Evolutionary conservation across 768 basidiomycete species (phyloP).

Genomic region (Lactifluus piperatus): DNA sequence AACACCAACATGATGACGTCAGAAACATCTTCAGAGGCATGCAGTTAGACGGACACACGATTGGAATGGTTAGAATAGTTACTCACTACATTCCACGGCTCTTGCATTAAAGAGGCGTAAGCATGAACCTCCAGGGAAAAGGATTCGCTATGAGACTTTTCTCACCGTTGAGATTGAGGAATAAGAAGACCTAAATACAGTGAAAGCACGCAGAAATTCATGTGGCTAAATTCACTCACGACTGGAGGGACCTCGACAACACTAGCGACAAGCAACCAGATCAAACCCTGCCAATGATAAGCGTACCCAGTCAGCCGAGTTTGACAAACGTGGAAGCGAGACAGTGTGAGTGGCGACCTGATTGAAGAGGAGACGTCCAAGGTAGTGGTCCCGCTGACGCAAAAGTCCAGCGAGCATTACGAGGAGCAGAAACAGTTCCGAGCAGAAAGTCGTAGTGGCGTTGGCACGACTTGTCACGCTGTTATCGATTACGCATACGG

Average conservation of each 20-base stretch:
- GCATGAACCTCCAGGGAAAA: not conserved
- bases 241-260: constrained; percentile 7
- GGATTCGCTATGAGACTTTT: not conserved
- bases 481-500: not conserved
- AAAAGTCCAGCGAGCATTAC: constrained; percentile 8
- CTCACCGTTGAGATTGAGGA: constrained; percentile 2
- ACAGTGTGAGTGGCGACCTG: not conserved
- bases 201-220: not conserved
- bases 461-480: not conserved
- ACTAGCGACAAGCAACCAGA: constrained; percentile 12
- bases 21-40: constrained; percentile 5
- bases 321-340: not conserved
- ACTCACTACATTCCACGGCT: constrained; percentile 1
- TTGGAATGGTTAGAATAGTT: not conserved
- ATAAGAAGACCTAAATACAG: constrained; percentile 3
- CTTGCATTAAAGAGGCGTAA: not conserved
- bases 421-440: constrained; percentile 7
- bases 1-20: constrained; percentile 2
- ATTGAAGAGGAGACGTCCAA: constrained; percentile 14
- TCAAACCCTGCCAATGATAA: not conserved
- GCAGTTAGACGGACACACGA: not conserved
- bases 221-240: not conserved
- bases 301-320: not conserved
- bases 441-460: not conserved
- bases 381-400: constrained; percentile 12